Conservation (phyloP, 768 basidiomycete genomes). For the Gymnopilus junonius region DNA sequence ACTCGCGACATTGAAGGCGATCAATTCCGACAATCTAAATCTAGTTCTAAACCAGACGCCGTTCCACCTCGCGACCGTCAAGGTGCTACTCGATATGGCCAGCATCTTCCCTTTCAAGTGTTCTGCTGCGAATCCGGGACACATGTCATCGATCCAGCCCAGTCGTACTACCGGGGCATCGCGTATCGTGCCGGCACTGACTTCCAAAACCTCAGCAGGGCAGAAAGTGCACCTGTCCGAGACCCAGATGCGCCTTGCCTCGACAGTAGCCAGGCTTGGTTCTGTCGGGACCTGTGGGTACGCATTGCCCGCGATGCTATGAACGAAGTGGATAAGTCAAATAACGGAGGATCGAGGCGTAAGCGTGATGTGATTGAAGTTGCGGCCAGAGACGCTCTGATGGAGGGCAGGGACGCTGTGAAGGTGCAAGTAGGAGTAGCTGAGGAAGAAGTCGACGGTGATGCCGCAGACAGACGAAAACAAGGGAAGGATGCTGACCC, state of each 20-base stretch:
- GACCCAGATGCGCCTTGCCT: constrained; percentile 86
- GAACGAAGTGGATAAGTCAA: constrained; percentile 54
- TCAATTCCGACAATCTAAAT: constrained; percentile 96
- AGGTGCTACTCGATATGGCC: constrained; percentile 82
- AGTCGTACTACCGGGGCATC: constrained; percentile 94
- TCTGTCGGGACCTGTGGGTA: constrained; percentile 98
- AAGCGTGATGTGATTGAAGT: constrained; percentile 38
- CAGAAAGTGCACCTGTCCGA: constrained; percentile 59
- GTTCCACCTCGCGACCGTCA: constrained; percentile 90
- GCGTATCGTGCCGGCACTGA: constrained; percentile 81
- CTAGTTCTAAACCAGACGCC: constrained; percentile 86
- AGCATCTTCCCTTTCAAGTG: constrained; percentile 96
- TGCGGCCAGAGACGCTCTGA: constrained; percentile 35
- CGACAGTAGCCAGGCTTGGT: constrained; percentile 97
- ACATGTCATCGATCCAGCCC: constrained; percentile 93
- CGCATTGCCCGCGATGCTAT: constrained; percentile 79
- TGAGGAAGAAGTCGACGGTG: constrained; percentile 39
- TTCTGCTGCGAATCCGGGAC: constrained; percentile 99
- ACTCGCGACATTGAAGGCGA: constrained; percentile 98
- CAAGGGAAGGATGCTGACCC: constrained; percentile 49
- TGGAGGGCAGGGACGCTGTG: constrained; percentile 37
- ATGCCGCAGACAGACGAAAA: constrained; percentile 32
- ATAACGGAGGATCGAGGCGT: constrained; percentile 35
- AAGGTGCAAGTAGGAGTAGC: constrained; percentile 36
- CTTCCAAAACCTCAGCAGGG: constrained; percentile 77